Evolutionary conservation across 2,329 filamentous ascomycete species (phyloP), one percentile per base, ranked within the genome.

Genomic region (Whalleya microplaca): DNA sequence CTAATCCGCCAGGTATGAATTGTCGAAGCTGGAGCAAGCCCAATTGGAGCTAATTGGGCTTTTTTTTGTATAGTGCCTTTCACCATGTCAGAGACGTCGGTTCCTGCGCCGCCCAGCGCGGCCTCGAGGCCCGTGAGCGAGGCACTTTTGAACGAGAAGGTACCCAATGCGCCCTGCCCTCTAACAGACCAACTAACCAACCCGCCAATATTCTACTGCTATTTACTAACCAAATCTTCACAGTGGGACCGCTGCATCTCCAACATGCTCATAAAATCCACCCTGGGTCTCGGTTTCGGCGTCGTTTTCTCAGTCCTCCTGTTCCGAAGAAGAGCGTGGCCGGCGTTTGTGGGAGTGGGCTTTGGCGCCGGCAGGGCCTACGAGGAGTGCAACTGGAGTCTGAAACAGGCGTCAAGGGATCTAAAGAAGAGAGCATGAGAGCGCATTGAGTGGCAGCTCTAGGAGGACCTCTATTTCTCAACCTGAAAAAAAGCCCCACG

Each of bases 221-320:
- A 14, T 40, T 56, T 43, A 46, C 64, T 63, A 58, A 69, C 48
- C 64, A 59, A 74, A 65, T 27, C 58, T 16, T 19, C 16, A 61
- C 42, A 99, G 95, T 99, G 95, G 95, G 95, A 99, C 76, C 94
- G 91, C 80, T 97, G 95, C 79, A 88, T 99, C 69, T 98, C 95
- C 69, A 97, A 96, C 73, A 86, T 97, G 77, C 86, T 99, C 74
- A 96, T 99, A 83, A 93, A 96, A 78, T 98, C 94, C 65, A 89
- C 91, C 54, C 89, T 99, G 76, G 95, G 95, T 72, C 90, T 98
- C 74, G 92, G 90, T 68, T 99, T 99, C 79, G 95, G 95, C 74
- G 89, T 99, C 75, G 91, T 99, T 78, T 98, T 99, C 83, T 98
- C 95, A 60, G 93, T 99, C 60, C 89, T 99, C 56, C 80, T 99